These are phyloP conservation scores for Stephanodiscus minutulus DNA, from an alignment of 108 stramenopile genomes.

Conservation along the genomic window DNA sequence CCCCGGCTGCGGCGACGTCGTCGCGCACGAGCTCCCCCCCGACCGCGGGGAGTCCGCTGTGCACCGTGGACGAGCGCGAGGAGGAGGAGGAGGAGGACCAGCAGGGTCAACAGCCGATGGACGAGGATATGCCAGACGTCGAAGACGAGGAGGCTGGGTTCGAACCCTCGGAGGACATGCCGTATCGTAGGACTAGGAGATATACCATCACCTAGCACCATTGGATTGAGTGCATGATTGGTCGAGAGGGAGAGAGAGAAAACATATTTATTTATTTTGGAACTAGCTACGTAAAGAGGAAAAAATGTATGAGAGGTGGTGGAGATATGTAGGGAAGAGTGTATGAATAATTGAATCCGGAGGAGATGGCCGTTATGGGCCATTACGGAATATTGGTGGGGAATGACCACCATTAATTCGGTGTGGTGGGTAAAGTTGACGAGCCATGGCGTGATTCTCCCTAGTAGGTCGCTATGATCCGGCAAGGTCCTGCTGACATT, in stretches of 20 bases:
- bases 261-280: background rate
- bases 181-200: constrained; percentile 78
- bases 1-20: background rate
- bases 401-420: too few relatives aligned
- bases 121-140: constrained; percentile 82
- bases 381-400: too few relatives aligned
- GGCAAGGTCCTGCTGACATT: too few relatives aligned
- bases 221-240: background rate
- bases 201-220: constrained; percentile 76
- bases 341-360: background rate
- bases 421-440: too few relatives aligned
- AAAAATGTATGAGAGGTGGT: background rate
- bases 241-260: background rate
- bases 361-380: background rate
- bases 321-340: background rate
- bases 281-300: background rate
- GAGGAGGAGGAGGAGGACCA: constrained; percentile 12
- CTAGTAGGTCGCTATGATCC: too few relatives aligned
- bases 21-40: constrained; percentile 30
- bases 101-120: constrained; percentile 22
- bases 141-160: constrained; percentile 82
- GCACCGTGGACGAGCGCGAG: constrained; percentile 37
- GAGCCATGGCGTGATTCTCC: too few relatives aligned
- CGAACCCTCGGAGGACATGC: constrained; percentile 80
- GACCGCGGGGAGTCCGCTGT: constrained; percentile 30